Evolutionary conservation across 179 eudicot species (phyloP), one percentile per base, ranked within the genome.

Genomic region (Spinacia oleracea): DNA sequence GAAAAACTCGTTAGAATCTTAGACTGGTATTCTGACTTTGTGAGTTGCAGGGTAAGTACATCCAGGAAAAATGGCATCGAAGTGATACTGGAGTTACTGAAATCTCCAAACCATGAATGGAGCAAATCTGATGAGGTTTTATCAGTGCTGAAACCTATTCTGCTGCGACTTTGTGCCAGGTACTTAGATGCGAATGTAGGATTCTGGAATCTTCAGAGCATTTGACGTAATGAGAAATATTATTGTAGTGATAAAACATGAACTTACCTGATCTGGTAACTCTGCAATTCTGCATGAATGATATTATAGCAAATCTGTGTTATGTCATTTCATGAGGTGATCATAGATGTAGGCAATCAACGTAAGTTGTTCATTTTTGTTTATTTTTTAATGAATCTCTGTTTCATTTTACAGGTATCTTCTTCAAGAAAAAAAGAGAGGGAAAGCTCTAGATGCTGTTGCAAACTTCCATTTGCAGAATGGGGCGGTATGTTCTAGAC

Each of bases 401-500:
- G 42, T 77, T 77, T 69, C 20, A 25, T 60, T 27, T 11, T 48
- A 60, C 82, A 96, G 98, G 89, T 96, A 96, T 85, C 96, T 96
- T 85, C 81, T 89, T 74, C 84, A 85, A 84, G 98, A 93, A 81
- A 96, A 91, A 81, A 93, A 89, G 88, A 87, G 99, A 84, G 99
- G 99, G 80, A 96, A 89, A 82, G 96, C 97, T 84, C 84, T 96
- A n/a, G 99, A 96, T 79, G 88, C 94, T 82, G 99, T 96, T 83
- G 94, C 97, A 51, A 96, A 96, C 92, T 96, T 96, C 80, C 99
- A 96, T 92, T 89, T 93, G 83, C 99, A 92, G 84, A 96, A 96
- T 83, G 99, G 99, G 79, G 98, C 99, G 80, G 98, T 96, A 85
- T 76, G 97, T 89, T 38, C 35, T 74, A 18, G 34, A 46, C 68